Conservation (phyloP, 2,329 filamentous ascomycete genomes). For the Ramichloridium luteum region DNA sequence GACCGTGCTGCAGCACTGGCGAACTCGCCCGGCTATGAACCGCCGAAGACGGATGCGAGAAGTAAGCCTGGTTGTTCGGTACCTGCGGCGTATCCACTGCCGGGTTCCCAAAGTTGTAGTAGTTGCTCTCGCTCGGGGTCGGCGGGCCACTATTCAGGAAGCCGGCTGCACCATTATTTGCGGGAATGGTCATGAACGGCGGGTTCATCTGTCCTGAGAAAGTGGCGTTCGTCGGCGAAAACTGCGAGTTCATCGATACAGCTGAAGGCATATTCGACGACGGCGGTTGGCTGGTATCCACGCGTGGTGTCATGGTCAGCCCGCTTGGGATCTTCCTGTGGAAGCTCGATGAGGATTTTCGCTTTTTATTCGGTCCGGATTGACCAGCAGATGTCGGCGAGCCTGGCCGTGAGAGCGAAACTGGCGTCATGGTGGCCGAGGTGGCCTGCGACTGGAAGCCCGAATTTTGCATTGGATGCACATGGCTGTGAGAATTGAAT, state of each 20-base stretch:
- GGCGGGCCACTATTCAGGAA: slow-evolving; percentile 21
- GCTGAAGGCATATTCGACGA: slow-evolving; percentile 19
- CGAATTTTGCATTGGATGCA: slow-evolving; percentile 23
- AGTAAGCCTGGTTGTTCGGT: slow-evolving; percentile 18
- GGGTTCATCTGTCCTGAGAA: slow-evolving; percentile 17
- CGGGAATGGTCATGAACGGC: slow-evolving; percentile 24
- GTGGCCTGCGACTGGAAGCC: slow-evolving; percentile 34
- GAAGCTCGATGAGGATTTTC: slow-evolving; percentile 45
- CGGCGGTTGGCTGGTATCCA: slow-evolving; percentile 44
- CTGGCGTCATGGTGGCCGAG: slow-evolving; percentile 43
- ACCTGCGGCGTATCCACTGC: slow-evolving; percentile 15
- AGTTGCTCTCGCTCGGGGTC: slow-evolving; percentile 20
- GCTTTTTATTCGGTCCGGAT: slow-evolving; percentile 62
- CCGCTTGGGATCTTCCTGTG: slow-evolving; percentile 55
- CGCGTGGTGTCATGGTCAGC: slow-evolving; percentile 63
- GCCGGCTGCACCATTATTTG: slow-evolving; percentile 18
- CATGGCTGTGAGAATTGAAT: slow-evolving; percentile 24
- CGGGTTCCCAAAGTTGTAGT: slow-evolving; percentile 16
- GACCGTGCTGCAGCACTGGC: slow-evolving; percentile 38
- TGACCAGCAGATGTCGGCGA: slow-evolving; percentile 50
- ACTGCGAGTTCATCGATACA: slow-evolving; percentile 22
- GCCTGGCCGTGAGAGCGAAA: slow-evolving; percentile 57
- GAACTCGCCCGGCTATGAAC: slow-evolving; percentile 61
- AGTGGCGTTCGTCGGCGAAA: slow-evolving; percentile 31
- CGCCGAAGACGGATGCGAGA: slow-evolving; percentile 21